Conservation (phyloP, 2,329 filamentous ascomycete genomes). For the Penicillium sclerotiorum region DNA sequence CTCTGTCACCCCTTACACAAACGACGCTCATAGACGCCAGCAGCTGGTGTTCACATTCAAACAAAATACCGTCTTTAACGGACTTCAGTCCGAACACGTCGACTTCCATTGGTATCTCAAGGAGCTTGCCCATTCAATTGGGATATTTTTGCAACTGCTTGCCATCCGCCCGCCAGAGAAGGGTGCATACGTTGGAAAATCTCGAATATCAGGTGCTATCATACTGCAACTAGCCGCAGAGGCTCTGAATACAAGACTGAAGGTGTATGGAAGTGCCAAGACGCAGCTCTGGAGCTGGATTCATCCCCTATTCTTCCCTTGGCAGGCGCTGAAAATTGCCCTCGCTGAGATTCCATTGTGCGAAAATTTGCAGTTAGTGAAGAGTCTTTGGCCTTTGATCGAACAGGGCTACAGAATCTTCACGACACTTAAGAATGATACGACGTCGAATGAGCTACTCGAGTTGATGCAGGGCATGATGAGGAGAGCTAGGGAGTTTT, state of each 20-base stretch:
- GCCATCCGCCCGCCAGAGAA: neutral
- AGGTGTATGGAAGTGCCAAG: neutral
- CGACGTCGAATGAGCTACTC: neutral
- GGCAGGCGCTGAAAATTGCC: neutral
- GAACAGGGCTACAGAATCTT: neutral
- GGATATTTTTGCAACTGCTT: neutral
- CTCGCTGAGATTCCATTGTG: neutral
- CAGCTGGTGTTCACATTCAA: neutral
- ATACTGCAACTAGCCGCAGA: neutral
- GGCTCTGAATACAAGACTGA: neutral
- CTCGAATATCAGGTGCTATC: neutral
- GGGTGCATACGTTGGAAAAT: neutral
- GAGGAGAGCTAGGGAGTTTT: neutral
- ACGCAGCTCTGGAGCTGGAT: neutral
- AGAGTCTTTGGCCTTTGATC: neutral
- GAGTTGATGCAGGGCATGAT: neutral
- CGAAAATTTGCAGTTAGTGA: neutral
- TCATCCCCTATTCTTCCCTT: neutral
- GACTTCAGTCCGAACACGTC: neutral
- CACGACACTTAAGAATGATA: neutral
- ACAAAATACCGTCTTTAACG: neutral
- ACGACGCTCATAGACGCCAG: neutral
- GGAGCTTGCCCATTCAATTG: neutral
- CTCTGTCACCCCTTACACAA: neutral
- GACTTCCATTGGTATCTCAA: neutral